Evolutionary conservation across 2,329 filamentous ascomycete species (phyloP).

Genomic region (Incumbomyces lentus): DNA sequence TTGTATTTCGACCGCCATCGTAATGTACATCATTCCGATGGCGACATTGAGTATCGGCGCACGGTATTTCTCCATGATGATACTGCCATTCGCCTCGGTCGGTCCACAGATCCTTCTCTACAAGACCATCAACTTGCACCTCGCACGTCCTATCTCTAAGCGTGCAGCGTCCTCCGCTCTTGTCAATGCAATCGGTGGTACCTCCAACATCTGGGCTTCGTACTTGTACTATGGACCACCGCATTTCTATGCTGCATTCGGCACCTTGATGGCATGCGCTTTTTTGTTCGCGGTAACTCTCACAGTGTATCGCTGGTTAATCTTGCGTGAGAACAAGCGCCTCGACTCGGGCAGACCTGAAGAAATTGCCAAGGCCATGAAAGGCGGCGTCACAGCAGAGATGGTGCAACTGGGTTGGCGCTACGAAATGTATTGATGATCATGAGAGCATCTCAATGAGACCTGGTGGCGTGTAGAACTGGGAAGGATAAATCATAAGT

Average conservation of each 20-base stretch:
- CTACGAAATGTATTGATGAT: constrained; percentile 34
- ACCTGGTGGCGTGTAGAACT: too few species aligned
- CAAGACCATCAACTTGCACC: constrained; percentile 34
- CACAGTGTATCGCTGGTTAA: constrained; percentile 30
- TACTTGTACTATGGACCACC: constrained; percentile 21
- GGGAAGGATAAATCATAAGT: too few species aligned
- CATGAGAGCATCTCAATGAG: too few species aligned
- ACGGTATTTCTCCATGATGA: constrained; percentile 36
- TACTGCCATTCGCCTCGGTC: constrained; percentile 32
- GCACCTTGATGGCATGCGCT: constrained; percentile 29
- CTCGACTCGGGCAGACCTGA: constrained; percentile 29
- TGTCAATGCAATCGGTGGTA: constrained; percentile 52
- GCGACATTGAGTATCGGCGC: constrained; percentile 29
- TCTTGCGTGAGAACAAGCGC: constrained; percentile 31
- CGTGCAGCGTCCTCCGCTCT: constrained; percentile 34
- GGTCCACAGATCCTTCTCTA: constrained; percentile 34
- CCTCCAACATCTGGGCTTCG: constrained; percentile 19
- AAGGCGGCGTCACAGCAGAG: constrained; percentile 34
- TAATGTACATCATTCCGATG: constrained; percentile 32
- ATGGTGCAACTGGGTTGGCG: constrained; percentile 35
- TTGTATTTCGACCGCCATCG: constrained; percentile 26
- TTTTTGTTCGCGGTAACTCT: constrained; percentile 27
- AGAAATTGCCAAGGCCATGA: constrained; percentile 31
- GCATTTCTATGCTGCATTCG: constrained; percentile 29
- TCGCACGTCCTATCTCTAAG: constrained; percentile 33